Base-by-base conservation (phyloP, 78 protist species). In the Dictyostelium citrinum region DNA sequence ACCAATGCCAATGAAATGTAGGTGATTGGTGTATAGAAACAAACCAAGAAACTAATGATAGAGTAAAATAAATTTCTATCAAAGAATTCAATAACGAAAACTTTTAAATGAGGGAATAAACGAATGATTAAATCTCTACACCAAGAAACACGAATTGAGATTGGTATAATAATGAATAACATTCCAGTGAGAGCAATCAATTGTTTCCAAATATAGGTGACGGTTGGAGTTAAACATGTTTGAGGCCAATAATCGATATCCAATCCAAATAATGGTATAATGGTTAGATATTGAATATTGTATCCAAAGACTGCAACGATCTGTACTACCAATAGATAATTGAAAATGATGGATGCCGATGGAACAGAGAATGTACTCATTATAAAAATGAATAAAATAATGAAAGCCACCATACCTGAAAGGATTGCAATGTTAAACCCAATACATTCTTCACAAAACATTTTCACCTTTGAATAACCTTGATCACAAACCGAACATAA, bases 391-490 rank as follows among this genome's bases (percentile, higher is more conserved):
- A 46, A 79, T 39, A 78, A 1, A 4, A 29, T 2, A 0, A 43
- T n/a, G 70, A 88, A 88, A 33, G 68, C 51, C 11, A 61, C 31
- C 35, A 79, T 17, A 22, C 85, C 84, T 1, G 37, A 0, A 0
- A 72, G 2, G 2, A 88, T 3, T 5, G 5, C 35, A 22, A 8
- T 16, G 20, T 78, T 88, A n/a, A 72, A 10, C 0, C 61, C 58
- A 10, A 76, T 11, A 67, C 93, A 88, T 7, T 58, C 5, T 31
- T 58, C 49, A 78, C 93, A 88, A 60, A 22, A 78, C 33, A 41
- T 31, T 64, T 88, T 88, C n/a, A 88, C 93, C 16, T 88, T 88
- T 14, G 61, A n/a, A 31, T 78, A 88, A 11, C 93, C 93, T 31
- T 37, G 17, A 3, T 60, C 78, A 24, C 93, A 88, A 0, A 61